These are phyloP conservation scores for Hypoxylon lienhwacheense DNA, from an alignment of 495 filamentous ascomycete species.

Conservation along the genomic window DNA sequence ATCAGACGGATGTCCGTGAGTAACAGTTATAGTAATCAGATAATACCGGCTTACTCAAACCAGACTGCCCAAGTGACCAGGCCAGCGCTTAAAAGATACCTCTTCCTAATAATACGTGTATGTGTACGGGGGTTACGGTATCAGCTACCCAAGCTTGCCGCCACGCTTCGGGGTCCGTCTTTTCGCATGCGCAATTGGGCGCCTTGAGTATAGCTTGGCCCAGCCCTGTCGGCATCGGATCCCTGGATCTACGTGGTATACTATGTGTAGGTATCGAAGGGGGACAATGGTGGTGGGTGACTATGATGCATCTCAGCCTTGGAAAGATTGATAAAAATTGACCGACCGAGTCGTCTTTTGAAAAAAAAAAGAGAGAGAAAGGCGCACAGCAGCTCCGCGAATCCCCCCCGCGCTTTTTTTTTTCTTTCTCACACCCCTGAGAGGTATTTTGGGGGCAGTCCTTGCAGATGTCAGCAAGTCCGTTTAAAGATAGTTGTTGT, in stretches of 20 bases:
- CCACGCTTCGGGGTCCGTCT: not conserved
- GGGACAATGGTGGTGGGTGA: constrained; percentile 1
- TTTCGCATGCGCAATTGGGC: constrained; percentile 10
- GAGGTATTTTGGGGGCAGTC: no score
- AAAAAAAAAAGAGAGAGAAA: constrained; percentile 8
- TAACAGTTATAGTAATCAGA: constrained; percentile 33
- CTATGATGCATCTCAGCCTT: constrained; percentile 6
- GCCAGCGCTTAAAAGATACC: no score
- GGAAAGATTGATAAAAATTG: no score
- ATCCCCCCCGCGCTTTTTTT: no score
- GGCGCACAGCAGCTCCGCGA: constrained; percentile 2
- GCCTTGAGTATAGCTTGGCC: constrained; percentile 23
- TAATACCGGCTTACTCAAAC: constrained; percentile 31
- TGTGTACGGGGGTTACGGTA: no score
- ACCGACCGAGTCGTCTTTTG: not conserved
- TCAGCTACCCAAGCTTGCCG: constrained; percentile 28
- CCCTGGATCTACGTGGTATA: constrained; percentile 14
- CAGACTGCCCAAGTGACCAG: constrained; percentile 23
- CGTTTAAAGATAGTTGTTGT: no score
- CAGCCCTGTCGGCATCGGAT: constrained; percentile 16
- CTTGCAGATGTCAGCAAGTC: constrained; percentile 5
- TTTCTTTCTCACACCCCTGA: no score
- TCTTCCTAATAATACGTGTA: constrained; percentile 1
- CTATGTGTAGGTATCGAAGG: no score
- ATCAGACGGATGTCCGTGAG: constrained; percentile 27